phyloP scores from a whole-genome alignment of 805 yeast species.

The Sugiyamaella americana region DNA sequence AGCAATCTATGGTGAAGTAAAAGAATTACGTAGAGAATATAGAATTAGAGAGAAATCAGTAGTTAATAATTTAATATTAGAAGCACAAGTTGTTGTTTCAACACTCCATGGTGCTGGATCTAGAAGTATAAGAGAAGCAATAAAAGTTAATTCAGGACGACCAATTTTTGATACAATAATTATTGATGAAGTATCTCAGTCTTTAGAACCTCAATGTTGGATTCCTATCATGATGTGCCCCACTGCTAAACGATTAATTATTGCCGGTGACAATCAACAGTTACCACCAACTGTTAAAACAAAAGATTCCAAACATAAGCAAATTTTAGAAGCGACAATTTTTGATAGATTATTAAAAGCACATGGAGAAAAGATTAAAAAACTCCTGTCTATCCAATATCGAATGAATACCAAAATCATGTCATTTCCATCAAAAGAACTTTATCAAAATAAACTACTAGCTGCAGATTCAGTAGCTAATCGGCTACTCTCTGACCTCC shows the following conservation, averaged over 20 bases:
- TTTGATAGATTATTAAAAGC: conserved; percentile 68
- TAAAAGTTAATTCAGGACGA: conserved; percentile 28
- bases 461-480: conserved; percentile 57
- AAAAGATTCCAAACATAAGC: conserved; percentile 37
- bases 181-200: conserved; percentile 93
- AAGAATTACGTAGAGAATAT: conserved; percentile 63
- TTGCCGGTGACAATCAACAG: conserved; percentile 93
- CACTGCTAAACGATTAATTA: conserved; percentile 50
- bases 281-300: conserved; percentile 81
- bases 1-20: conserved; percentile 63
- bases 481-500: conserved; percentile 51
- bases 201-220: conserved; percentile 95
- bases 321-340: conserved; percentile 54
- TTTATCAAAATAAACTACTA: conserved; percentile 56
- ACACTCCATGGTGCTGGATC: conserved; percentile 89
- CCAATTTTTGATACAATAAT: conserved; percentile 69
- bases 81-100: conserved; percentile 65
- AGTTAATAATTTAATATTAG: conserved; percentile 49
- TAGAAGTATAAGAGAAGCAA: conserved; percentile 54
- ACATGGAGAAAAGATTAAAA: conserved; percentile 44
- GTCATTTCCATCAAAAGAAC: conserved; percentile 63
- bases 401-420: conserved; percentile 78
- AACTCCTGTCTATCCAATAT: conserved; percentile 70
- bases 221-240: conserved; percentile 72
- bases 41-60: conserved; percentile 59